Percentiles rank a stretch among this genome's conserved stretches.
Conservation (phyloP, 2,329 filamentous ascomycete species). For the Epichloe elymi region DNA sequence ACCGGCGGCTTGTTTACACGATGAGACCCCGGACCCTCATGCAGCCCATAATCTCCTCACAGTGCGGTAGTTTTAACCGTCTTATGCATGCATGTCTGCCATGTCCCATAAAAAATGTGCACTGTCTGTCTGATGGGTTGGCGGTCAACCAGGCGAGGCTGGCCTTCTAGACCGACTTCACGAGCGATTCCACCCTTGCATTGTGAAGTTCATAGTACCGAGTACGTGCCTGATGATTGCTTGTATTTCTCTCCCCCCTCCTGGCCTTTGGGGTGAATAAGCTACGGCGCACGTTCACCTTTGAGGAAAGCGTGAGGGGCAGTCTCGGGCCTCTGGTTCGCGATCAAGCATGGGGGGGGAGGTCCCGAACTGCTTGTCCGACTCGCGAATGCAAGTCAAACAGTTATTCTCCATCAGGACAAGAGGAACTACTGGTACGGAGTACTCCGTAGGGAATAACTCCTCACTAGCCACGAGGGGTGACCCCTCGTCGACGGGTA, state of each 20-base stretch:
- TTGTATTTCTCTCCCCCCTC: neutral
- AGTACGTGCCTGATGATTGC: neutral
- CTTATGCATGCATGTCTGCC: neutral
- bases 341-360: neutral
- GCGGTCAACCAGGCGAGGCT: slow-evolving; percentile 2
- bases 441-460: neutral
- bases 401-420: neutral
- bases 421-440: neutral
- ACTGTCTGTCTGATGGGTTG: neutral
- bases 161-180: neutral
- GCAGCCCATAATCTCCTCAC: slow-evolving; percentile 1
- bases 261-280: neutral
- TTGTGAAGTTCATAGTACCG: neutral
- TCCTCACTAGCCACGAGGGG: neutral
- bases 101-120: slow-evolving; percentile 1
- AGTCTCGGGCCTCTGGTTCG: neutral
- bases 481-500: neutral
- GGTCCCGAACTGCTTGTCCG: neutral
- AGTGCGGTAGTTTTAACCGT: neutral
- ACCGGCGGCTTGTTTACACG: neutral
- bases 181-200: neutral
- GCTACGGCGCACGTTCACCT: neutral
- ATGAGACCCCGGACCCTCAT: slow-evolving; percentile 2
- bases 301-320: neutral
- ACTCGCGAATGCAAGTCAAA: slow-evolving; percentile 4